Base-by-base conservation (phyloP, 2,329 filamentous ascomycete species). In the Arthrobotrys sinensis region DNA sequence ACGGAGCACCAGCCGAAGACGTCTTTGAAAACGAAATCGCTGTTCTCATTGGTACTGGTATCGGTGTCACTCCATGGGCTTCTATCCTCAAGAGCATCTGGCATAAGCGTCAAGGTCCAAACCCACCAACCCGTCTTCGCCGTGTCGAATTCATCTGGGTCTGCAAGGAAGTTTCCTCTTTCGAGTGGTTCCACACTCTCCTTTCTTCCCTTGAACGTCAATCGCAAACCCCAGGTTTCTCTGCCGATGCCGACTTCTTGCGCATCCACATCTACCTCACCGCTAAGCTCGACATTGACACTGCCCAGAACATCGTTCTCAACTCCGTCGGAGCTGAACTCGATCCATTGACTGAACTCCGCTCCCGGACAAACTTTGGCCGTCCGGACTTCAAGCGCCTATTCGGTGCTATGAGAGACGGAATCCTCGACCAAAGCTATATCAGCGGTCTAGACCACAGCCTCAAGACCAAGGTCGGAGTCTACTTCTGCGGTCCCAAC, bases 121-220 rank as follows among this genome's bases (percentile, higher is more conserved):
- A 97, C 86, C 93, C 94, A 24, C 94, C 95, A 0, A 90, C 90
- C 62, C 93, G 95, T 83, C 91, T 99, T 55, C 92, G 94, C 76
- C 92, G 96, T 84, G 95, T 99, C 36, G 96, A 99, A 85, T 99
- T 99, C 85, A 96, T 99, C 86, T 99, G 96, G 96, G 91, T 98
- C 64, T 97, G 95, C 88, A 96, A 93, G 84, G 94, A 97, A 83
- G 97, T 94, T 0, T 92, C 90, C 38, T 97, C 94, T 0, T 99
- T 99, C 83, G 96, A 98, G 86, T 99, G 96, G 96, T 98, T 99
- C 87, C 96, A 99, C 84, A 94, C 92, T 0, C 90, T 99, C 0
- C 89, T 99, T 14, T 93, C 92, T 0, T 96, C 93, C 0, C 91
- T 99, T 21, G 96, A 99, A 85, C 88, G 91, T 40, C 96, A 99